Base-by-base conservation (phyloP, 768 basidiomycete species). In the Psilocybe tampanensis region DNA sequence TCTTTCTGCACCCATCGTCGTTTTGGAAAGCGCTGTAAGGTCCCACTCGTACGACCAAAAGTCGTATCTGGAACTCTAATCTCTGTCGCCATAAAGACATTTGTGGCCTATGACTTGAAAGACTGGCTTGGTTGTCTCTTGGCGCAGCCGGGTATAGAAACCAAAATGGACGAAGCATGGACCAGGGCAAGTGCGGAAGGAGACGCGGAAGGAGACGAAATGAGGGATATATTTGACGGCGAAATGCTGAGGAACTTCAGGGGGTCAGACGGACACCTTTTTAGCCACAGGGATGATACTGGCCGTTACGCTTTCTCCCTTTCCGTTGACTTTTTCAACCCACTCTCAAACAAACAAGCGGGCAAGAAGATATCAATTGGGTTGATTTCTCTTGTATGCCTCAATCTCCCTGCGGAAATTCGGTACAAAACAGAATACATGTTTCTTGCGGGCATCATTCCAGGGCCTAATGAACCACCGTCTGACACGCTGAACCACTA, bases 401-500 rank as follows among this genome's bases (percentile, higher is more conserved):
- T 60, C 8, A 60, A 54, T 26, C 48, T 60, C 11, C 60, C 60
- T 12, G 23, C 29, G 11, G 29, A 48, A 0, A 41, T 44, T 8
- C 55, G 60, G 3, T 60, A 60, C 41, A 56, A 34, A 33, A 51
- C 49, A 2, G 57, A 58, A 53, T 47, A 47, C 11, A 29, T 58
- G 18, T 58, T 58, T 43, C 51, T 21, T 36, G 34, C 71, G 21
- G 62, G 64, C 1, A 68, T 74, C 6, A 60, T 76, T 29, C 68
- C 67, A 2, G 68, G 75, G 0, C 68, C 69, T 0, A 49, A 68
- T 7, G 68, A 76, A 33, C 71, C 67, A 7, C 51, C 41, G 4
- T 13, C 55, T 2, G 62, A 70, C 0, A 34, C 72, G 19, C 54
- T 76, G n/a, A 76, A 78, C 36, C 61, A 66, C 29, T 71, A 71